phyloP scores from a whole-genome alignment of 2,329 filamentous ascomycete genomes.

The Ceratocystis variospora region DNA sequence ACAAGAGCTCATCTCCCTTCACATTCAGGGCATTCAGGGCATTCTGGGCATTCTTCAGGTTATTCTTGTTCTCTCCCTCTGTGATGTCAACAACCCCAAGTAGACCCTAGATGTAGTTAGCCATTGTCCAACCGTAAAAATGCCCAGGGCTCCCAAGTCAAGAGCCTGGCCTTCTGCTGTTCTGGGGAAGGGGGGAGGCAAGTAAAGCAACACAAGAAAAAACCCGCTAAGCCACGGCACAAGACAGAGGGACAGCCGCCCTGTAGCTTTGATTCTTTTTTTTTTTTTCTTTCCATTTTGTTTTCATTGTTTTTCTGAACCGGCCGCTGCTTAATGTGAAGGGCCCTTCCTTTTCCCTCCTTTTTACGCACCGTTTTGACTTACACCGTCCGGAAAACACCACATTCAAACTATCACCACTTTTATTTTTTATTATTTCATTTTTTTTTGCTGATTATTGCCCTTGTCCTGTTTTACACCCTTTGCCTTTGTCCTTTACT shows the following conservation, averaged over 20 bases:
- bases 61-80: background rate
- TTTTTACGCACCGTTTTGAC: background rate
- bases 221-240: conserved; percentile 5
- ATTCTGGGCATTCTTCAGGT: background rate
- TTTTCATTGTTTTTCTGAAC: background rate
- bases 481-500: background rate
- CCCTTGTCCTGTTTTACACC: background rate
- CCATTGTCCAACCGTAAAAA: background rate
- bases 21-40: background rate
- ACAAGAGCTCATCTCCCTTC: background rate
- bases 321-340: background rate
- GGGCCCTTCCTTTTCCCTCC: background rate
- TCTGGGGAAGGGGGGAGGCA: background rate
- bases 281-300: background rate
- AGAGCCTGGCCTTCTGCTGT: background rate
- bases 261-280: background rate
- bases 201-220: background rate
- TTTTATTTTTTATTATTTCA: background rate
- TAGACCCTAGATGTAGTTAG: background rate
- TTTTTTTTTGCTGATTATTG: background rate
- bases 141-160: conserved; percentile 2
- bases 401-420: conserved; percentile 4
- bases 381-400: conserved; percentile 6
- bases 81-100: background rate
- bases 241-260: background rate